Evolutionary conservation across 2,329 filamentous ascomycete genomes (phyloP), one percentile per base, ranked within the genome.

Genomic region (Stagonosporopsis rhizophila): DNA sequence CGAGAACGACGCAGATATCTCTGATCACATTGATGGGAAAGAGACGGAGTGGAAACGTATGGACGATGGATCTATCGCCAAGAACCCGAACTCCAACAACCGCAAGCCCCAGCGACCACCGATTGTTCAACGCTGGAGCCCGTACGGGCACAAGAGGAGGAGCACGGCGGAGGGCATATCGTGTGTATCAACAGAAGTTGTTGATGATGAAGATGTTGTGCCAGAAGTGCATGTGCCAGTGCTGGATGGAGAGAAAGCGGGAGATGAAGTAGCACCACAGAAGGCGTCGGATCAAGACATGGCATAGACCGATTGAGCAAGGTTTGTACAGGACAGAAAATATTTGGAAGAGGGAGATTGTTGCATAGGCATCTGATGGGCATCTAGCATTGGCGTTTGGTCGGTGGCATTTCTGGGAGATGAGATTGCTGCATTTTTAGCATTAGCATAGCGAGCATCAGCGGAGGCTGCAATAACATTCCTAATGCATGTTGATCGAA

Each of bases 61-160:
- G 68, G 71, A 74, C 39, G 70, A 75, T 47, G 74, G 74, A 0
- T 73, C 71, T 8, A 77, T 77, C 22, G 55, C 75, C 22, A 75
- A 69, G 54, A 76, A 75, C 22, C 71, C 72, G 4, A 71, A 69
- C 23, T 69, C 70, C 8, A 69, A 54, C 41, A 74, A 75, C 28
- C 68, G 73, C 11, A 73, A 68, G 20, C 65, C 72, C 6, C 61
- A 67, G 20, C 57, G 67, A 35, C 66, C 62, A 35, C 52, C 63
- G 4, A 56, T 66, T 15, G 67, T 60, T n/a, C 66, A 67, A 11
- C 64, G 73, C 9, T 75, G 72, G 72, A 70, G 60, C 30, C 73
- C 73, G 1, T 76, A 76, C 41, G 67, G 66, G 1, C 64, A 69
- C 7, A 69, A 73, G 55, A 66, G 60, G 54, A 74, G 68, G 52